A percentile compares a stretch with the other conserved stretches of the same genome.
Conservation (phyloP, 805 yeast genomes). For the Priceomyces medius region DNA sequence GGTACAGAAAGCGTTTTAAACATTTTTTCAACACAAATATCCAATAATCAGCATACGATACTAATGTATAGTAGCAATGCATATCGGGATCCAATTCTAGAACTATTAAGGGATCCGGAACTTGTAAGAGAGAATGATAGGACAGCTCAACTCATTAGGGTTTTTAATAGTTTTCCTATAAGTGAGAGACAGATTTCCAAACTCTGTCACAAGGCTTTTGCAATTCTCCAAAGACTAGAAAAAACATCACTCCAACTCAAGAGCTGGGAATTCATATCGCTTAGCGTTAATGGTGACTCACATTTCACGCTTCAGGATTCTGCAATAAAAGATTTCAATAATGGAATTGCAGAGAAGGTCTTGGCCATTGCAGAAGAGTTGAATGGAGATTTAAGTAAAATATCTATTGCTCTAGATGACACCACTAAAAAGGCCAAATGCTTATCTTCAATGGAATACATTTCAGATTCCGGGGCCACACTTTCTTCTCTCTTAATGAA, state of each 20-base stretch:
- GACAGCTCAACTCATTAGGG: slow-evolving; percentile 36
- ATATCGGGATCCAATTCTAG: slow-evolving; percentile 50
- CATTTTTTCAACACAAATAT: not conserved
- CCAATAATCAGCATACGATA: not conserved
- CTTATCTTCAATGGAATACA: slow-evolving; percentile 45
- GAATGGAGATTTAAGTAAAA: slow-evolving; percentile 39
- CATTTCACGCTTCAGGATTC: slow-evolving; percentile 29
- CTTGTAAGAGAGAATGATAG: slow-evolving; percentile 42
- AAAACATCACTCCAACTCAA: slow-evolving; percentile 45
- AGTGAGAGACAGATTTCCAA: slow-evolving; percentile 45
- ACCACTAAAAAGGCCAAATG: slow-evolving; percentile 43
- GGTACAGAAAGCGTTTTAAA: not conserved
- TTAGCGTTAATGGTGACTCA: slow-evolving; percentile 46
- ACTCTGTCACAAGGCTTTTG: slow-evolving; percentile 48
- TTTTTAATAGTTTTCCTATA: slow-evolving; percentile 45
- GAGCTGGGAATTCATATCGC: slow-evolving; percentile 56
- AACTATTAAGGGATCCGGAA: slow-evolving; percentile 48
- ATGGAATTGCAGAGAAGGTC: slow-evolving; percentile 54
- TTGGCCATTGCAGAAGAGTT: slow-evolving; percentile 49
- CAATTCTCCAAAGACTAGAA: slow-evolving; percentile 50
- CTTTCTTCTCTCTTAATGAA: slow-evolving; percentile 45
- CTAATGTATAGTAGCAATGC: slow-evolving; percentile 11
- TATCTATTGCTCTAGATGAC: slow-evolving; percentile 47
- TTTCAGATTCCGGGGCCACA: slow-evolving; percentile 54
- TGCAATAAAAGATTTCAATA: slow-evolving; percentile 41